Evolutionary conservation across 192 early-diverging fungal species (phyloP).

Genomic region (Chytriomyces confervae): DNA sequence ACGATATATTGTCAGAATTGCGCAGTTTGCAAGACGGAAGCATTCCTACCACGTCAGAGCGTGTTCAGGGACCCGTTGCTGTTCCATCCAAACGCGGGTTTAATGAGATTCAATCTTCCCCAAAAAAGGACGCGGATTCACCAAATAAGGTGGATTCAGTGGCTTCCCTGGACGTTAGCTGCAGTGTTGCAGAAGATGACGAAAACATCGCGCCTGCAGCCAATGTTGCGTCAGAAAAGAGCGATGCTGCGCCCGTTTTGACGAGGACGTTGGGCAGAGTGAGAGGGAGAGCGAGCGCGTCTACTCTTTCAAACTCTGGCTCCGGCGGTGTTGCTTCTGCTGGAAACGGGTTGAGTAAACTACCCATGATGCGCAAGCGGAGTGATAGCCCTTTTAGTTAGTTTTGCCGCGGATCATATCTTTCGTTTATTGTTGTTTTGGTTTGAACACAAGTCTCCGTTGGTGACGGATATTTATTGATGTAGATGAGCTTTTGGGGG

Average conservation of each 20-base stretch:
- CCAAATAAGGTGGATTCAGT: background rate
- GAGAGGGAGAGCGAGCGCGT: background rate
- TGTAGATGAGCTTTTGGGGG: too few species aligned
- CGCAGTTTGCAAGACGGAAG: background rate
- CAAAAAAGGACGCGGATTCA: background rate
- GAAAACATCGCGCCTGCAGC: background rate
- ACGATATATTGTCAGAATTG: constrained; percentile 14
- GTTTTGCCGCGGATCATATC: too few species aligned
- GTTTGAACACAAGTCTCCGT: too few species aligned
- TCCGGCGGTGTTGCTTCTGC: too few species aligned
- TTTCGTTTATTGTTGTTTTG: too few species aligned
- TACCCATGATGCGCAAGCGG: background rate
- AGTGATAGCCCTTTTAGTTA: constrained; percentile 2
- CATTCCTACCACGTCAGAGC: constrained; percentile 5
- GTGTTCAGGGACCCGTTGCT: background rate
- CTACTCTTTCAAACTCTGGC: too few species aligned
- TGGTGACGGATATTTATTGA: too few species aligned
- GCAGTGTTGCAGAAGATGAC: background rate
- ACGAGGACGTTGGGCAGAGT: constrained; percentile 23
- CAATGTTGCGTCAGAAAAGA: constrained; percentile 1
- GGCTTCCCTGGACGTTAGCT: background rate
- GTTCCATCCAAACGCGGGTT: background rate
- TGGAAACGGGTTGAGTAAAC: background rate
- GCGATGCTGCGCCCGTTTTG: background rate
- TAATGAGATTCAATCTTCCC: background rate